Evolutionary conservation across 371 early-diverging fungal genomes (phyloP).

Genomic region (Saksenaea oblongispora): DNA sequence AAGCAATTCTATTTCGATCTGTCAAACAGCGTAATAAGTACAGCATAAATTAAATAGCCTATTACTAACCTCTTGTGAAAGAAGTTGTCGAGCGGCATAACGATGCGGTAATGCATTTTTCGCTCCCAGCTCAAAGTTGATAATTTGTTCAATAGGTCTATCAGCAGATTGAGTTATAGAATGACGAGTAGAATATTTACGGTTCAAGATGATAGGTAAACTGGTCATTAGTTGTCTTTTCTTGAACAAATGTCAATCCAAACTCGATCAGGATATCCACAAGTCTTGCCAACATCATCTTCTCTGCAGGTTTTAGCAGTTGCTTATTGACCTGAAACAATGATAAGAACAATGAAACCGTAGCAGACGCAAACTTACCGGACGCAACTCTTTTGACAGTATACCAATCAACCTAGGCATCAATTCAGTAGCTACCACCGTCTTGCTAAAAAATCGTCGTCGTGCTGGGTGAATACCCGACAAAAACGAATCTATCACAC

Average conservation of each 20-base stretch:
- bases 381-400: constrained; percentile 73
- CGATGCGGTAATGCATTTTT: constrained; percentile 57
- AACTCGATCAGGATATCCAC: constrained; percentile 75
- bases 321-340: constrained; percentile 63
- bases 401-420: constrained; percentile 72
- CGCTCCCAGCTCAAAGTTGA: constrained; percentile 38
- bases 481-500: constrained; percentile 30
- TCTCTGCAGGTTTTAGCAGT: constrained; percentile 74
- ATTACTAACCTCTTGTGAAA: constrained; percentile 71
- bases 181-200: constrained; percentile 47
- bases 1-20: constrained; percentile 65
- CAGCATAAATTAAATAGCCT: not conserved
- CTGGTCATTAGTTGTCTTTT: constrained; percentile 69
- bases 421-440: constrained; percentile 56
- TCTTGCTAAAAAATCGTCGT: constrained; percentile 50
- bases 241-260: constrained; percentile 75
- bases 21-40: not conserved
- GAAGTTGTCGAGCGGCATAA: constrained; percentile 77
- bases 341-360: not conserved
- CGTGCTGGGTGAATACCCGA: constrained; percentile 51
- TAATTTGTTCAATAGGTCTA: constrained; percentile 64
- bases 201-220: constrained; percentile 77
- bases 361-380: no score
- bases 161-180: not conserved
- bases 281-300: constrained; percentile 56